Base-by-base conservation (phyloP, 2,329 filamentous ascomycete genomes). In the Cercospora janseana region DNA sequence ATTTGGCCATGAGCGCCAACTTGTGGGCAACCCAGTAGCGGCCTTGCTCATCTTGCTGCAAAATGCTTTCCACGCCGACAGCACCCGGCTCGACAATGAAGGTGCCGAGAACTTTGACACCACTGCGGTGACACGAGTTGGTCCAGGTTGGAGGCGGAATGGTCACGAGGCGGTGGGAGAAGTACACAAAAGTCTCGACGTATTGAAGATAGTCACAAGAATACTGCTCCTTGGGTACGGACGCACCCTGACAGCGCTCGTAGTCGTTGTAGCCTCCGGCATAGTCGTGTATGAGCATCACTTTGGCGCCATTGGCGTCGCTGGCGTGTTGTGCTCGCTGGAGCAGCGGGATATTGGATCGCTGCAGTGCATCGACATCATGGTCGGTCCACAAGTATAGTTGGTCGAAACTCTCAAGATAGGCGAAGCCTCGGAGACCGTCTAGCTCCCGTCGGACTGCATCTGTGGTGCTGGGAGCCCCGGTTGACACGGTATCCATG, bases 91-190 rank as follows among this genome's bases (percentile, higher is more conserved):
- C 73, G 4, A 75, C 62, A 3, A 76, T 57, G 38, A 75, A 65
- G 0, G 73, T 75, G 1, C 73, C 74, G 2, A 75, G 58, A 4
- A 62, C 63, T 35, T 66, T 66, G 4, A 75, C 70, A 5, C 74
- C 74, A 51, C 74, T 75, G 4, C 72, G 67, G 58, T 76, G 74
- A n/a, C 74, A 66, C 4, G 67, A 59, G 43, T 75, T 75, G 18
- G 67, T 72, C 73, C 72, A 76, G 9, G 70, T 63, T 4, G 72
- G 69, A 6, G 74, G 73, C 2, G 73, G 73, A 10, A 73, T 60
- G 26, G 71, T 70, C 7, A 72, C 70, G 3, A 75, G 64, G 51
- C 74, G 73, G 55, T 76, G 73, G 1, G 73, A 74, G 51, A 76
- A 75, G 56, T 76, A 76, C n/a, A 74, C 61, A 53, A 76, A 75